Base-by-base conservation (phyloP, 2,329 filamentous ascomycete species). In the Fusarium subtropicale region DNA sequence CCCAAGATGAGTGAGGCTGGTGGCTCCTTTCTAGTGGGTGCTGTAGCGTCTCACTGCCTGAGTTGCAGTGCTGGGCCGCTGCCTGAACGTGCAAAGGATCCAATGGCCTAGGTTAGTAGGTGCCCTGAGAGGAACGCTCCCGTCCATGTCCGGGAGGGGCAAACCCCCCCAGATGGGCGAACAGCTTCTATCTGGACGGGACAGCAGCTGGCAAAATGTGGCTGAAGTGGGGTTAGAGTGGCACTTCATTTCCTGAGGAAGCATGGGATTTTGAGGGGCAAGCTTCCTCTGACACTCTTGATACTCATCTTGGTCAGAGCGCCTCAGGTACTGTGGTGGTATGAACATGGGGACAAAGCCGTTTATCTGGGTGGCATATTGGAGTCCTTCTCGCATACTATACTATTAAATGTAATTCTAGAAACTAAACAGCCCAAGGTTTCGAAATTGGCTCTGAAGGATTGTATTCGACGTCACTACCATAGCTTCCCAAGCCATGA, bases 141-240 rank as follows among this genome's bases (percentile, higher is more conserved):
- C 16, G 34, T 36, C 16, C 34, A 20, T 20, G 55, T 28, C 15
- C 62, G n/a, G 36, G 36, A 56, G 58, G 60, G 59, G 60, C 59
- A 45, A 64, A 56, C 50, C 50, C 31, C 18, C 36, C 59, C 20
- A 46, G 36, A 26, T n/a, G 18, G 34, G 34, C 22, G 48, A 45
- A 50, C 51, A 64, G 38, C 38, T 59, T 16, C 31, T 12, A 18
- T 24, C 7, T 48, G 46, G 30, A 34, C n/a, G 6, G 47, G 18
- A 50, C 22, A 50, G 31, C 33, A 67, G 50, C 50, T 39, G 50
- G 22, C 39, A 26, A 28, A 33, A 44, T 67, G 66, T 69, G 66
- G 66, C 66, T 70, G 66, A 63, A 53, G 66, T 69, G 66, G 66
- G 53, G 62, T 63, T 34, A 47, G 38, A 34, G 45, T 70, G 50